phyloP scores from a whole-genome alignment of 768 basidiomycete species.

The Russula compacta region DNA sequence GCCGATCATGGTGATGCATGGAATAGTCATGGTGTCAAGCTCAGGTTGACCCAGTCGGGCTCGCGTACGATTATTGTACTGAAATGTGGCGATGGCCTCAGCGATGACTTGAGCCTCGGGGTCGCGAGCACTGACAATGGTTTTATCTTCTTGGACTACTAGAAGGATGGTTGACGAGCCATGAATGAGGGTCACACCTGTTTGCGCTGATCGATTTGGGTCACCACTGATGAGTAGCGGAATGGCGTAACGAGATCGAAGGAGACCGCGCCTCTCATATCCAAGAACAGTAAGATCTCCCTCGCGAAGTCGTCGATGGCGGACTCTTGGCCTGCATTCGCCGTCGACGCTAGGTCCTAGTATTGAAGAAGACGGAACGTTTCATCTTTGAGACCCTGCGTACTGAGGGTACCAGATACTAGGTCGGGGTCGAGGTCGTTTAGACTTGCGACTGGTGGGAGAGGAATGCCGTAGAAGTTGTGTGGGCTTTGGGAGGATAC shows the following conservation, averaged over 20 bases:
- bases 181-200: neutral
- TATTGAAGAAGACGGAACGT: neutral
- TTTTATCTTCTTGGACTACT: neutral
- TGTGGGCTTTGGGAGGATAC: neutral
- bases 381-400: neutral
- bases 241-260: neutral
- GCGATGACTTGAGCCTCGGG: conserved; percentile 6
- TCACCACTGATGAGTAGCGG: neutral
- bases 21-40: conserved; percentile 1
- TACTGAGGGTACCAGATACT: neutral
- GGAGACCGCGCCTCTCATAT: neutral
- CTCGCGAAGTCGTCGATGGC: neutral
- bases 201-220: neutral
- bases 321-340: neutral
- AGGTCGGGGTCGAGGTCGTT: neutral
- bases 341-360: neutral
- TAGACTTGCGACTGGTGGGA: neutral
- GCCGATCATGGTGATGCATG: neutral
- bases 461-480: neutral
- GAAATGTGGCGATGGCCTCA: neutral
- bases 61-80: neutral
- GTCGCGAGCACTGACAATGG: neutral
- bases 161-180: neutral
- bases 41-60: neutral
- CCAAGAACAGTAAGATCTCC: neutral